Evolutionary conservation across 352 stramenopile species (phyloP), one percentile per base, ranked within the genome.

Genomic region (Globisporangium middletonii): DNA sequence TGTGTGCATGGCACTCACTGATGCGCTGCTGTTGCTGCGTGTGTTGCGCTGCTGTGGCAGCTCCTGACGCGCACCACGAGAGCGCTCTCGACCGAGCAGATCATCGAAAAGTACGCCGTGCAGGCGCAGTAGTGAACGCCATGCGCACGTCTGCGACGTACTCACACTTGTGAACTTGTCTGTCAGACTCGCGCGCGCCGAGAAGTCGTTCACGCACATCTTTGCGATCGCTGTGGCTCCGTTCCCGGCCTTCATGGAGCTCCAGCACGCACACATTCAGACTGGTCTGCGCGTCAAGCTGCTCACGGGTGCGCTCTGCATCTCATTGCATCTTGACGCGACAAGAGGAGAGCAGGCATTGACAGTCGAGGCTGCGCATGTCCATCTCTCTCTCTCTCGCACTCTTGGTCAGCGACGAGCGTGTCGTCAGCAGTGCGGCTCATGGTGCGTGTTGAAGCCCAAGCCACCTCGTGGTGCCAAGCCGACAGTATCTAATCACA

Each of bases 131-230:
- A 38, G 5, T 12, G 12, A 9, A 38, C 60, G 49, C 30, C 59
- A n/a, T 27, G 12, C 42, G n/a, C 15, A 18, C 35, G 46, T 37
- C 49, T 56, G 4, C 26, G 23, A 23, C 23, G 23, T 28, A 35
- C 16, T 55, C 9, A 55, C 18, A 35, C 18, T 13, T 9, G 7
- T 12, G 33, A 38, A 3, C 6, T 16, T 45, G 41, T 6, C 13
- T n/a, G 15, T 6, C 42, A 87, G 76, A 53, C 26, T 88, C 11
- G 53, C 74, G 47, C 80, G 73, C n/a, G 75, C 73, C 8, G 67
- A 86, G 19, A 88, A 88, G 18, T 73, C 67, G 19, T 90, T 90
- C 64, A 55, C 46, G n/a, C 62, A 87, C 18, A 58, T 72, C n/a
- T 84, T 78, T 54, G 72, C 57, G 0, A 76, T 90, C 56, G 59